A percentile compares a stretch with the other conserved stretches of the same genome.
Conservation (phyloP, 371 early-diverging fungal genomes). For the Mucor velutinosus region DNA sequence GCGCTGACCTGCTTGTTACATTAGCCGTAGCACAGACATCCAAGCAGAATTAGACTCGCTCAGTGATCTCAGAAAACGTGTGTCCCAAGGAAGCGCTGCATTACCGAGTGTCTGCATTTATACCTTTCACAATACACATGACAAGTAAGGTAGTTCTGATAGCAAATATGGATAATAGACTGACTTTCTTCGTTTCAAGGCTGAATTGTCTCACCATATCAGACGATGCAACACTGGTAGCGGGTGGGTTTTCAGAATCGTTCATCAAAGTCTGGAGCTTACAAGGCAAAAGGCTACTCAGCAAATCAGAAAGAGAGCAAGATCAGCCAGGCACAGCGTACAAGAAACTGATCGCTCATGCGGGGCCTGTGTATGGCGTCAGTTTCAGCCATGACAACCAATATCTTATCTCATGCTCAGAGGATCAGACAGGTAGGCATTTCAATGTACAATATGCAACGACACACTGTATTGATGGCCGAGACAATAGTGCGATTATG, state of each 20-base stretch:
- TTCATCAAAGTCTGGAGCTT: slow-evolving; percentile 89
- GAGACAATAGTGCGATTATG: slow-evolving; percentile 85
- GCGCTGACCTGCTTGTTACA: background rate
- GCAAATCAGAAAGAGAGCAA: slow-evolving; percentile 23
- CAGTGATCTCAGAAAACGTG: slow-evolving; percentile 84
- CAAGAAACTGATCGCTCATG: slow-evolving; percentile 90
- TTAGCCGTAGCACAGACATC: slow-evolving; percentile 72
- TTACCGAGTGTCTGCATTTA: slow-evolving; percentile 96
- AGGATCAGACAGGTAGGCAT: slow-evolving; percentile 89
- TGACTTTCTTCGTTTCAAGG: slow-evolving; percentile 25
- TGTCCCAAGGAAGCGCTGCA: slow-evolving; percentile 71
- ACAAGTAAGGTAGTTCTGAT: slow-evolving; percentile 52
- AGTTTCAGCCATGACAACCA: slow-evolving; percentile 90
- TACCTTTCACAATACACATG: slow-evolving; percentile 97
- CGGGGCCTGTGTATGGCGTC: slow-evolving; percentile 94
- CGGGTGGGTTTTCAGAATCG: slow-evolving; percentile 91
- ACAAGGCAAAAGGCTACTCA: slow-evolving; percentile 67
- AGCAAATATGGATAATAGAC: background rate
- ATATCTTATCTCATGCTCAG: slow-evolving; percentile 92
- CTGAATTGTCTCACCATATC: slow-evolving; percentile 79
- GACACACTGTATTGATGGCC: background rate
- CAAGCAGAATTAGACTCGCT: slow-evolving; percentile 76
- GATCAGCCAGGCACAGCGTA: slow-evolving; percentile 46
- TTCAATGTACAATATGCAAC: background rate
- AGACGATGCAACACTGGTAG: slow-evolving; percentile 76